Base-by-base conservation (phyloP, 345 rosid genomes). In the Salix koriyanagi region DNA sequence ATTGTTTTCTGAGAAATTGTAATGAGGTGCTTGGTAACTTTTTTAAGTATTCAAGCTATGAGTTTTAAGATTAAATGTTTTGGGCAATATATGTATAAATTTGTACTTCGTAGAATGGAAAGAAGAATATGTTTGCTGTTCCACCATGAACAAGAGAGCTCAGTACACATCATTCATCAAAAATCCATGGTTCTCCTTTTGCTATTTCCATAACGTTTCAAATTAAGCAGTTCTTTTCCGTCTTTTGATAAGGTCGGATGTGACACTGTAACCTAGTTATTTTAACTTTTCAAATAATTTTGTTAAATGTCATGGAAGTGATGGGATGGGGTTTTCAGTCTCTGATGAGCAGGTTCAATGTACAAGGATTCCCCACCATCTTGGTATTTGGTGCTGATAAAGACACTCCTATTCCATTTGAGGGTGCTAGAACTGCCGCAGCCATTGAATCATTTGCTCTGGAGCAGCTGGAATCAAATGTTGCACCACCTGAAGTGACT, bases 291-390 rank as follows among this genome's bases (percentile, higher is more conserved):
- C 44, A 26, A 18, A 34, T 39, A 41, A 46, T 65, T 60, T 70
- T 61, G 9, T 48, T 54, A 44, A 72, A 72, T 65, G 46, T 39
- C 36, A 25, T 37, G 74, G 73, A 34, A 76, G 64, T 84, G 56
- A 82, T 73, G 79, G 70, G 50, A 58, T 76, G 65, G 71, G 67
- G 66, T 70, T 81, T 18, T 82, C 97, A 95, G 99, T 90, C 99
- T 82, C 69, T 91, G 76, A 89, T 89, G 97, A 89, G 97, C 90
- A 93, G 89, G 88, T 95, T 87, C 88, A 91, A 88, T 7, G 97
- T 95, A 64, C 91, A 93, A 95, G 97, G 97, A 67, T 95, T 91
- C 77, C 99, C 99, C 61, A 92, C 99, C 60, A 95, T 95, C 86
- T 82, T 95, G 85, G 91, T 95, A 60, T 95, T 95, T 84, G 97